Base-by-base conservation (phyloP, 306 rosid species). In the Cucurbita moschata region DNA sequence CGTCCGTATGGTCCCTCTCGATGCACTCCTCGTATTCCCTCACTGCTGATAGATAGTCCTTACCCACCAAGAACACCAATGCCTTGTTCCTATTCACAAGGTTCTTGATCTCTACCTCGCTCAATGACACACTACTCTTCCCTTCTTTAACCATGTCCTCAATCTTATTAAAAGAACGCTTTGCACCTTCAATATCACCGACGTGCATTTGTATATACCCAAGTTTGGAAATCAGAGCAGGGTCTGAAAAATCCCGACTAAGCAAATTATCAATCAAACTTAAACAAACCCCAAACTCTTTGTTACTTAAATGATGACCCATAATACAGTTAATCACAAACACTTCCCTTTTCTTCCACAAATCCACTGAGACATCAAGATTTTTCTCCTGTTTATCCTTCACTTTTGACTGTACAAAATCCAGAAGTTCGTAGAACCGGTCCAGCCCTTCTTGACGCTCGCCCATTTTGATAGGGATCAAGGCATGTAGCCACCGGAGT, bases 1-100 rank as follows among this genome's bases (percentile, higher is more conserved):
- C 65, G 18, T 93, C 98, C 23, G 83, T 13, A 39, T 76, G 38
- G 51, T 90, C 96, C 78, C 97, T 90, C 79, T 90, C 97, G 66
- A 88, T 90, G 76, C 96, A 93, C 79, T 81, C 88, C 26, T 93
- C 98, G 55, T 88, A 93, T 76, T 93, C 98, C 78, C 98, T 88
- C 71, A 90, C 98, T 0, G 98, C 96, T 10, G 98, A 90, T 11
- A 87, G 90, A 74, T 90, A 93, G 83, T 93, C 98, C 78, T 93
- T 90, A 67, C 85, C 96, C 60, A 93, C 96, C 90, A 93, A 38
- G 71, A 83, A 90, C 63, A 87, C 84, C 81, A 93, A 85, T 0
- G 97, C 98, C 81, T 87, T 87, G 73, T 93, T 93, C 73, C 96
- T 77, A 37, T 83, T 81, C 82, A 88, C 92, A 43, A 93, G 84